phyloP scores from a whole-genome alignment of 129 eudicot species.

The Helichrysum umbraculigerum region DNA sequence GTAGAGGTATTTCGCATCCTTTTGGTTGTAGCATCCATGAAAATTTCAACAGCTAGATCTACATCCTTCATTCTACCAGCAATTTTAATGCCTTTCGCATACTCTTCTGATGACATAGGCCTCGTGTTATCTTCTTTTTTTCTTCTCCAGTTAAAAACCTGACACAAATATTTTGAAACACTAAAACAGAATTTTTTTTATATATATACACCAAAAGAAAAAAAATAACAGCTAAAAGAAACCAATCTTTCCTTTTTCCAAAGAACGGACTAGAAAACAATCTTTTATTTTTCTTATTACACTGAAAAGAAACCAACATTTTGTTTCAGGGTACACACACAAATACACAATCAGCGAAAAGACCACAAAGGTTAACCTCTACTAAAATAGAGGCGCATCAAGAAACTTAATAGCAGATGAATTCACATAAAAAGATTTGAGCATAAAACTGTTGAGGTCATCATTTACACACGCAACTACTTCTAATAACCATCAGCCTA shows the following conservation, averaged over 20 bases:
- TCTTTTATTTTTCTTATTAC: too few species aligned
- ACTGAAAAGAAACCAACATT: too few species aligned
- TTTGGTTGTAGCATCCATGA: slow-evolving; percentile 62
- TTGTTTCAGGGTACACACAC: too few species aligned
- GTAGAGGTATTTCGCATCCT: slow-evolving; percentile 39
- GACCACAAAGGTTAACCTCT: too few species aligned
- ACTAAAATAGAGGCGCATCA: not conserved
- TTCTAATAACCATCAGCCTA: too few species aligned
- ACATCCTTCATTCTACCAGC: slow-evolving; percentile 69
- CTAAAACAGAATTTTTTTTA: not conserved
- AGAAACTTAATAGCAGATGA: not conserved
- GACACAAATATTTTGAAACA: not conserved
- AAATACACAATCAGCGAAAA: too few species aligned
- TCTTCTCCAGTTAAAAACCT: slow-evolving; percentile 92
- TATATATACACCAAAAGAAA: too few species aligned
- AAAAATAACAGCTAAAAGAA: too few species aligned
- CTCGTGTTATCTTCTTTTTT: slow-evolving; percentile 32
- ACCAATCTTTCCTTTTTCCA: not conserved
- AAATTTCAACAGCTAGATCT: slow-evolving; percentile 67
- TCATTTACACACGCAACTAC: too few species aligned
- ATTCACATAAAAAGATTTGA: too few species aligned
- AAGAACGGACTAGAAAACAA: too few species aligned
- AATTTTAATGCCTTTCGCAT: slow-evolving; percentile 62
- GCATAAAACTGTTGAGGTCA: too few species aligned
- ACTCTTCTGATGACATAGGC: slow-evolving; percentile 74